Evolutionary conservation across 371 early-diverging fungal genomes (phyloP), one percentile per base, ranked within the genome.

Genomic region (Actinomortierella ambigua): DNA sequence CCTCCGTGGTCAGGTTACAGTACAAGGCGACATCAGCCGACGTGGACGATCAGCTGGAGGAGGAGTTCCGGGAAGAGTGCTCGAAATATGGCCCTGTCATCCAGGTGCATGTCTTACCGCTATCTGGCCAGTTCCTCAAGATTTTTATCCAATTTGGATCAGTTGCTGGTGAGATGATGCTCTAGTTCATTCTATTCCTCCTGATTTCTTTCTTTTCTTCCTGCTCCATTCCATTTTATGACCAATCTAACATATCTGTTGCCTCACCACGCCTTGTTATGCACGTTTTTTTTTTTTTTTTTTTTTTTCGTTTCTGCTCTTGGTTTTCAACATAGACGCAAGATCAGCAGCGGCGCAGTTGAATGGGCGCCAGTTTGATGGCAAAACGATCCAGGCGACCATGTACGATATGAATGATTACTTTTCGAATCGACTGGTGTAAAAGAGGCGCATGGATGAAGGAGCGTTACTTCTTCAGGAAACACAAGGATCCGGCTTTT

Each of bases 351-450:
- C 81, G 26, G 71, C 73, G 53, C 82, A 83, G 40, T 73, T 91
- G 54, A 80, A 90, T 55, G 86, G 87, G 13, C 83, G 91, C 26
- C 90, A 89, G 85, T 91, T 91, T 73, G 90, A 87, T 51, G 90
- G 90, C 2, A 80, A 87, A 50, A 84, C 78, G 20, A 69, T 91
- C 17, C 69, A 76, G 9, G 90, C 90, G 0, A 54, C 66, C 4
- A 65, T 80, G 23, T 89, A 75, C 47, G 88, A 86, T 29, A 55
- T 59, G 27, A 75, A 80, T 44, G 78, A 66, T 27, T 86, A 51
- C 51, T 44, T 51, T 0, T 64, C 68, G 2, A 61, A 64, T 11
- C 66, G 63, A 46, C 67, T 64, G 27, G 58, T 53, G 27, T 75
- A 41, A 57, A 51, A 49, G 15, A 17, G 26, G 11, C 34, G 34